Evolutionary conservation across 371 early-diverging fungal species (phyloP).

Genomic region (Rhizopus microsporus): DNA sequence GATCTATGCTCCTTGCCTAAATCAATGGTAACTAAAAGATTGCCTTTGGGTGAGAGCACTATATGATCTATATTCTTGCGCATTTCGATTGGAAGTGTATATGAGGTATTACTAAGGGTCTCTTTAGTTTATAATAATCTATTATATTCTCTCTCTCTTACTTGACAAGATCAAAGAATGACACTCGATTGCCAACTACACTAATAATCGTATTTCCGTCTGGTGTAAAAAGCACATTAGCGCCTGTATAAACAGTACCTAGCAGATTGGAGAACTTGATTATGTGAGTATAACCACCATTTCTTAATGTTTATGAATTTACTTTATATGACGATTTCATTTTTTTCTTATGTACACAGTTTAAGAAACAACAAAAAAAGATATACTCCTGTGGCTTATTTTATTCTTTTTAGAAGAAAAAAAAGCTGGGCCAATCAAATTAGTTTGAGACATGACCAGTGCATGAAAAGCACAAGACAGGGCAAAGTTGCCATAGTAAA

Average conservation of each 20-base stretch:
- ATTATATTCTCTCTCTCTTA: conserved; percentile 31
- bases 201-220: conserved; percentile 93
- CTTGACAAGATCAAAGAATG: conserved; percentile 95
- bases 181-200: conserved; percentile 96
- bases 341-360: background rate
- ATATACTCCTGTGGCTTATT: background rate
- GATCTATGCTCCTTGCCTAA: conserved; percentile 59
- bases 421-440: background rate
- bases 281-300: background rate
- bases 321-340: conserved; percentile 36
- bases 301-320: background rate
- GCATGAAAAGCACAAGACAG: too few relatives aligned
- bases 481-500: too few relatives aligned
- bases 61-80: conserved; percentile 85
- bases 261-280: conserved; percentile 86
- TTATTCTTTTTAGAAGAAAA: background rate
- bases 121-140: background rate
- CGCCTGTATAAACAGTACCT: conserved; percentile 95
- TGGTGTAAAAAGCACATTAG: conserved; percentile 93
- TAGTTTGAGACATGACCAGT: background rate
- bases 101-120: conserved; percentile 76
- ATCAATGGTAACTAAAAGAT: conserved; percentile 87
- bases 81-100: conserved; percentile 93
- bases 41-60: conserved; percentile 89
- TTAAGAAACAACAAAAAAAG: conserved; percentile 1